Conservation (phyloP, 1,284 basidiomycete genomes). For the Cryptococcus floricola region DNA sequence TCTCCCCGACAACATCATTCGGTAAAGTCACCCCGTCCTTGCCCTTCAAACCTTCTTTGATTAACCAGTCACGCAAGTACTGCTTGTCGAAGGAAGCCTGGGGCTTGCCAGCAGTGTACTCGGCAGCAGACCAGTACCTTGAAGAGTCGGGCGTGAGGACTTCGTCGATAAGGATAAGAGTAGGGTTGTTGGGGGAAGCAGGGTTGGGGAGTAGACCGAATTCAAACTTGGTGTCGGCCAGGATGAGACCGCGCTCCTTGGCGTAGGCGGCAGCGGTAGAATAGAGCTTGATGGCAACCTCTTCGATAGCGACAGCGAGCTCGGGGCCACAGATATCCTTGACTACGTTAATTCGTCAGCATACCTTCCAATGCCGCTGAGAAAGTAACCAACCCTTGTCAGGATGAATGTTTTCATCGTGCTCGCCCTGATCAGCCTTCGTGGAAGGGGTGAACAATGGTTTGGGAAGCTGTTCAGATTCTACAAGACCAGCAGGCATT, state of each 20-base stretch:
- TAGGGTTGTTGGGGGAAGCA: slow-evolving; percentile 40
- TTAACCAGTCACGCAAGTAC: slow-evolving; percentile 87
- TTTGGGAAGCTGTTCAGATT: slow-evolving; percentile 74
- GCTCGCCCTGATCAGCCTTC: slow-evolving; percentile 89
- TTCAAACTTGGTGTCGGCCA: slow-evolving; percentile 93
- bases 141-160: slow-evolving; percentile 95
- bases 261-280: slow-evolving; percentile 73
- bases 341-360: slow-evolving; percentile 25
- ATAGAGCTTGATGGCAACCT: slow-evolving; percentile 48
- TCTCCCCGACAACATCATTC: slow-evolving; percentile 70
- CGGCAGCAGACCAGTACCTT: slow-evolving; percentile 83
- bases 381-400: slow-evolving; percentile 60
- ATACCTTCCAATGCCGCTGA: background rate
- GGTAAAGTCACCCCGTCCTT: slow-evolving; percentile 72
- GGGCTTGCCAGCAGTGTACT: slow-evolving; percentile 68
- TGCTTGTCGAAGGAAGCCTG: slow-evolving; percentile 98
- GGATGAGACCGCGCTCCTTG: slow-evolving; percentile 75
- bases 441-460: slow-evolving; percentile 96
- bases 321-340: slow-evolving; percentile 50
- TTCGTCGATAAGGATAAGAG: slow-evolving; percentile 89
- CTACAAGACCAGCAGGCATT: slow-evolving; percentile 72
- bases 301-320: slow-evolving; percentile 46
- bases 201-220: slow-evolving; percentile 62
- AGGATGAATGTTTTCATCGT: slow-evolving; percentile 98
- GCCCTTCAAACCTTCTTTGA: slow-evolving; percentile 65